These are phyloP conservation scores for Pyrenula aspistea DNA, from an alignment of 495 filamentous ascomycete genomes.

Conservation along the genomic window DNA sequence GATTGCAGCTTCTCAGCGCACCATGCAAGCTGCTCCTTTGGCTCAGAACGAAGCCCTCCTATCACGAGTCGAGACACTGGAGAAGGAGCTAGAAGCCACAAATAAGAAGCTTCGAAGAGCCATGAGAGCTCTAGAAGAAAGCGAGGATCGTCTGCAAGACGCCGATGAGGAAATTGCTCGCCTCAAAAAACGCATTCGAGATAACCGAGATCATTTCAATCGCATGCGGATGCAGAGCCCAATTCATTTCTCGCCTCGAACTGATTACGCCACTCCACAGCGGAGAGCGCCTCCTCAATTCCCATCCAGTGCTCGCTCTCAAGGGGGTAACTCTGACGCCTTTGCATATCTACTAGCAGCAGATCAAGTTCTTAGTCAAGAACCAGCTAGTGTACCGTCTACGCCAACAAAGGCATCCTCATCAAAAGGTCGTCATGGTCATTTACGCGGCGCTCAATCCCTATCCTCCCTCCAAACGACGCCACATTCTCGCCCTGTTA, in stretches of 20 bases:
- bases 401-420: conserved; percentile 37
- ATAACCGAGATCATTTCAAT: conserved; percentile 76
- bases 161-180: conserved; percentile 61
- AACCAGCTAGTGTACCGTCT: conserved; percentile 54
- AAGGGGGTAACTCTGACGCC: conserved; percentile 31
- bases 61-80: conserved; percentile 43
- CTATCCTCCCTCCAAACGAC: conserved; percentile 74
- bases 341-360: conserved; percentile 68
- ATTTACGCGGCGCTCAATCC: conserved; percentile 59
- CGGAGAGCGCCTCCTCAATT: conserved; percentile 33
- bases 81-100: conserved; percentile 51
- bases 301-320: conserved; percentile 25
- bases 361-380: conserved; percentile 61
- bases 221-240: conserved; percentile 37
- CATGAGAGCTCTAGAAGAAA: conserved; percentile 66
- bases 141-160: conserved; percentile 29
- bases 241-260: conserved; percentile 32
- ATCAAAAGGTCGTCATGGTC: conserved; percentile 37
- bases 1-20: conserved; percentile 16
- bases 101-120: conserved; percentile 55
- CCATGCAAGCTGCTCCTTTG: conserved; percentile 25
- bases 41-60: conserved; percentile 30
- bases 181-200: conserved; percentile 69
- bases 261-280: conserved; percentile 34
- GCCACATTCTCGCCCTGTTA: conserved; percentile 36